Evolutionary conservation across 768 basidiomycete genomes (phyloP).

Genomic region (Lactarius sp.): DNA sequence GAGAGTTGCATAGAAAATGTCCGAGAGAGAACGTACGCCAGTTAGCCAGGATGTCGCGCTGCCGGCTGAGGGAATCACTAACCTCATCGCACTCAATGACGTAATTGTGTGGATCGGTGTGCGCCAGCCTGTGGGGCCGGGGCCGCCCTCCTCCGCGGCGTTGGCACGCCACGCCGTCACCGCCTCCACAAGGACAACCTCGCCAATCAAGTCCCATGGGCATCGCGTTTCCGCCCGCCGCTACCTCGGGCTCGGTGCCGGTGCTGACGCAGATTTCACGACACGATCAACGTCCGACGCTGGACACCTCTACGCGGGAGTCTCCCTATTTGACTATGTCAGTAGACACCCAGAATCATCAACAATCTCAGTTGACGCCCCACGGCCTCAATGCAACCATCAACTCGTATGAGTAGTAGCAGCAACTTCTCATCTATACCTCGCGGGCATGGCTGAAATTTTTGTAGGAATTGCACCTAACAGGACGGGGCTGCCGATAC

Average conservation of each 20-base stretch:
- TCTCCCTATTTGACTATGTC: too few relatives aligned
- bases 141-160: not conserved
- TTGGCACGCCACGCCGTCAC: slow-evolving; percentile 4
- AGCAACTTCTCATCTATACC: too few relatives aligned
- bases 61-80: slow-evolving; percentile 67
- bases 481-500: too few relatives aligned
- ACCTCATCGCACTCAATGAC: slow-evolving; percentile 79
- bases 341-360: too few relatives aligned
- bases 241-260: slow-evolving; percentile 28
- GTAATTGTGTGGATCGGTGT: slow-evolving; percentile 85
- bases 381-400: too few relatives aligned
- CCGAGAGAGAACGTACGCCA: slow-evolving; percentile 85
- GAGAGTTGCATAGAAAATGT: slow-evolving; percentile 70
- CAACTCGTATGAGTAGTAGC: too few relatives aligned
- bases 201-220: slow-evolving; percentile 28
- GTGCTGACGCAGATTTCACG: slow-evolving; percentile 72
- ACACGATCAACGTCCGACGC: slow-evolving; percentile 35
- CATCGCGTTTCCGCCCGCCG: not conserved
- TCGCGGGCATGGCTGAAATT: too few relatives aligned
- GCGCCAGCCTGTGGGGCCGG: slow-evolving; percentile 46
- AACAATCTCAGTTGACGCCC: too few relatives aligned
- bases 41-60: slow-evolving; percentile 56
- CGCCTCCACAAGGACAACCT: slow-evolving; percentile 25
- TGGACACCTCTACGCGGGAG: too few relatives aligned
- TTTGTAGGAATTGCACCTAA: too few relatives aligned